Percentiles rank a stretch among this genome's conserved stretches.
These are phyloP conservation scores for Axilococcus clingmanii DNA, from an alignment of 139 green algal genomes.

Conservation along the genomic window DNA sequence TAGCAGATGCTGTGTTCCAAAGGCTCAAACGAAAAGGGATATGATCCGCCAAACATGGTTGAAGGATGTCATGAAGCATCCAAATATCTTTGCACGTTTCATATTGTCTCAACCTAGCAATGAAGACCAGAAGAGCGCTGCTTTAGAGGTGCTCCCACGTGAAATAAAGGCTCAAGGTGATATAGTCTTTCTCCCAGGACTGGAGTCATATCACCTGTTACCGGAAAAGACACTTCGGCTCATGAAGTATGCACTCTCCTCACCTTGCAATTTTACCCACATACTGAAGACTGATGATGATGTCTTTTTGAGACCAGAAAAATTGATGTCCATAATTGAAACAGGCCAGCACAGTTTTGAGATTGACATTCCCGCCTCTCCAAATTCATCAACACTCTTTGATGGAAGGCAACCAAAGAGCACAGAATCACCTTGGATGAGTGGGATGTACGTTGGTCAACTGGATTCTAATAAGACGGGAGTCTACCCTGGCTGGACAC, in stretches of 20 bases:
- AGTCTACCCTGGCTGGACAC: conserved; percentile 16
- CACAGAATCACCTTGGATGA: conserved; percentile 1
- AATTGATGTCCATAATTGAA: conserved; percentile 15
- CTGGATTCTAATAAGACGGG: conserved; percentile 9
- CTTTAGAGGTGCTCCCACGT: conserved; percentile 25
- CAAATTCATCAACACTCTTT: not conserved
- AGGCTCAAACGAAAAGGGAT: conserved; percentile 9
- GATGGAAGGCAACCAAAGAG: not conserved
- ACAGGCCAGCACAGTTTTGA: not conserved
- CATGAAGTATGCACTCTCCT: conserved; percentile 29
- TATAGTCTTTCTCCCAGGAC: conserved; percentile 18
- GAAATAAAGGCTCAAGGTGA: conserved; percentile 12
- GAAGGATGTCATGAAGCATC: not conserved
- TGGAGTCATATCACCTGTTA: conserved; percentile 37
- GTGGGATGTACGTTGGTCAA: conserved; percentile 15
- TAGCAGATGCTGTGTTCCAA: conserved; percentile 9
- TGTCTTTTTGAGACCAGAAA: conserved; percentile 32
- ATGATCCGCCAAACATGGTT: conserved; percentile 25
- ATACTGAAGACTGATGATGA: conserved; percentile 59
- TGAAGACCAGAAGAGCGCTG: conserved; percentile 2
- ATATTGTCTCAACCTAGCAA: conserved; percentile 29
- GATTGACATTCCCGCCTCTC: not conserved
- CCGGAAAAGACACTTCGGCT: conserved; percentile 47
- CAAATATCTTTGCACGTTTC: conserved; percentile 17
- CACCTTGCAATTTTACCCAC: conserved; percentile 36